These are phyloP conservation scores for Mortierella sp. DNA, from an alignment of 371 early-diverging fungal genomes.

Conservation along the genomic window DNA sequence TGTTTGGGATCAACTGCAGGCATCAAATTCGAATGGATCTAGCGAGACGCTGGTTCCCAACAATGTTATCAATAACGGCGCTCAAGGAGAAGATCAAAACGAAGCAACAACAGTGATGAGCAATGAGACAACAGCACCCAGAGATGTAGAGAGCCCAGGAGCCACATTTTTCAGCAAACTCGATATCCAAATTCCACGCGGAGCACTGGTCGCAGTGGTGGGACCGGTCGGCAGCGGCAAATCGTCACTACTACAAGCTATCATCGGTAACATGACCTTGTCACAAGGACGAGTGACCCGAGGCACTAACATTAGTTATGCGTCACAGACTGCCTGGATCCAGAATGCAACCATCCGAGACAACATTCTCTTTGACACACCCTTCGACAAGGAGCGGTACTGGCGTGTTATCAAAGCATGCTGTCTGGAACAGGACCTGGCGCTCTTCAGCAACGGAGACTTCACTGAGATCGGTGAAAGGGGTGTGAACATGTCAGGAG, in stretches of 20 bases:
- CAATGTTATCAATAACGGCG: neutral
- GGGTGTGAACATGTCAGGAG: conserved; percentile 92
- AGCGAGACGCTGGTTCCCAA: neutral
- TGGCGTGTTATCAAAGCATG: conserved; percentile 60
- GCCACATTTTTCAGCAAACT: conserved; percentile 18
- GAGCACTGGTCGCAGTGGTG: conserved; percentile 64
- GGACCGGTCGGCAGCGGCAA: conserved; percentile 72
- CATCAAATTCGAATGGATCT: conserved; percentile 8
- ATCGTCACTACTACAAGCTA: conserved; percentile 63
- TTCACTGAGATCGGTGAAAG: conserved; percentile 91
- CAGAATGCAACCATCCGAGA: conserved; percentile 64
- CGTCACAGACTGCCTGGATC: conserved; percentile 65
- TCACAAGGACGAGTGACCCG: conserved; percentile 12
- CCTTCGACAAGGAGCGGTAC: conserved; percentile 62
- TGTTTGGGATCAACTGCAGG: conserved; percentile 62
- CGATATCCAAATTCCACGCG: conserved; percentile 57
- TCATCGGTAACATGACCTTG: conserved; percentile 62
- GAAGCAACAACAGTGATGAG: neutral
- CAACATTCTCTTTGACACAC: conserved; percentile 68
- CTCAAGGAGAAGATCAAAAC: neutral
- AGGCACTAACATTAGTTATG: conserved; percentile 42
- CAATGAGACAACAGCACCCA: neutral
- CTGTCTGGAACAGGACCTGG: conserved; percentile 72
- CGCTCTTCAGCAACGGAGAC: conserved; percentile 79
- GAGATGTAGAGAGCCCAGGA: no score